These are phyloP conservation scores for Trichoderma sp. DNA, from an alignment of 2,329 filamentous ascomycete genomes.

Conservation along the genomic window DNA sequence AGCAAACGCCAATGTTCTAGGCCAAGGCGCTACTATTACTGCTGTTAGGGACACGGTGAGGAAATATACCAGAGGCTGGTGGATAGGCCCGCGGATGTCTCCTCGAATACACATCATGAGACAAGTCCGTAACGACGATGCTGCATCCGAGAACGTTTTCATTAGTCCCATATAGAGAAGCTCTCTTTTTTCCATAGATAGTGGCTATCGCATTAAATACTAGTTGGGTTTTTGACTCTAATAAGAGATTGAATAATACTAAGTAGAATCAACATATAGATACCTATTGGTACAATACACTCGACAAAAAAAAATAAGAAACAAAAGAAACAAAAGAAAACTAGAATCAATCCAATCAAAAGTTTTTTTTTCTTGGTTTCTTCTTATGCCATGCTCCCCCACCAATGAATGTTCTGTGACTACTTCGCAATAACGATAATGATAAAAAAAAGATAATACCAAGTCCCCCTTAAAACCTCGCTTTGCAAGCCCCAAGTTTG, in stretches of 20 bases:
- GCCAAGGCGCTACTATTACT: conserved; percentile 46
- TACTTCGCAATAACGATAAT: background rate
- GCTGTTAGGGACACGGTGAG: conserved; percentile 45
- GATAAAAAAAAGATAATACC: background rate
- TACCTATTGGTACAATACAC: background rate
- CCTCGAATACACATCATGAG: conserved; percentile 55
- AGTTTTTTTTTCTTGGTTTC: background rate
- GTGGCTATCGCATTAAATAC: no score
- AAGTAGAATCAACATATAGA: background rate
- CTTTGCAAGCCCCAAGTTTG: conserved; percentile 4
- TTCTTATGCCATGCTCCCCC: background rate
- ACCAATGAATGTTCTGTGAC: conserved; percentile 2
- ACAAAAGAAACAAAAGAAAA: background rate
- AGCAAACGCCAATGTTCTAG: conserved; percentile 39
- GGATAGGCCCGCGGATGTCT: conserved; percentile 63
- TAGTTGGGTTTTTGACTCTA: background rate
- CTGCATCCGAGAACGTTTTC: background rate
- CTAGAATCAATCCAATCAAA: background rate
- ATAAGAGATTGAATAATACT: background rate
- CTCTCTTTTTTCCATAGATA: no score
- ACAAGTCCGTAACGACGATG: conserved; percentile 28
- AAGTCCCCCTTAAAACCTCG: background rate
- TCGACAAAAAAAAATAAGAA: background rate
- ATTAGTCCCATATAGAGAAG: background rate
- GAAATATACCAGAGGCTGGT: conserved; percentile 59